Percentiles rank a stretch among this genome's conserved stretches.
phyloP scores from a whole-genome alignment of 176 grass and related monocot species.

The Oryza glumipatula region DNA sequence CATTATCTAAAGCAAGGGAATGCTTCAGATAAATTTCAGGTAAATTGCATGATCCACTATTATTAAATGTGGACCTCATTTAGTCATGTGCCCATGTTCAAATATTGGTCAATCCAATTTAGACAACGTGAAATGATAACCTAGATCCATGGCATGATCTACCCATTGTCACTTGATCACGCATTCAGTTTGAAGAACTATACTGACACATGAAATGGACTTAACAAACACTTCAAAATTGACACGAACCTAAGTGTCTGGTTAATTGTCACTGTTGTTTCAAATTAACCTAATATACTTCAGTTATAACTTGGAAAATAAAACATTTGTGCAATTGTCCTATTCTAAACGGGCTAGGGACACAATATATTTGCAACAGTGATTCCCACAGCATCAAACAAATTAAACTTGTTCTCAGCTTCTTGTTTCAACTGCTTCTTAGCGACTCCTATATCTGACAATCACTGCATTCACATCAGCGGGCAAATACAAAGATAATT shows the following conservation, averaged over 20 bases:
- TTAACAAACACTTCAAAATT: background rate
- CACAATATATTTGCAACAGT: no score
- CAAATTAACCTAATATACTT: background rate
- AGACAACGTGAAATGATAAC: no score
- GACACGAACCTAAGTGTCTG: background rate
- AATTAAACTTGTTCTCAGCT: slow-evolving; percentile 38
- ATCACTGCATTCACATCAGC: slow-evolving; percentile 22
- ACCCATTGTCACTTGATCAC: background rate
- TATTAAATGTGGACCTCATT: no score
- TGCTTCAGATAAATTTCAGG: no score
- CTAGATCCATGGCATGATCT: background rate
- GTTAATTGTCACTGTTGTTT: background rate
- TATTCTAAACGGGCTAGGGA: no score
- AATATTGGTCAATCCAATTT: no score
- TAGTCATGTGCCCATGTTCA: no score
- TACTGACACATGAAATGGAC: background rate
- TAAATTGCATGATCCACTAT: no score
- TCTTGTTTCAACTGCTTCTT: slow-evolving; percentile 77
- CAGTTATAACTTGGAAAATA: no score
- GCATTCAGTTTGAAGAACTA: background rate
- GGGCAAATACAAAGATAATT: background rate
- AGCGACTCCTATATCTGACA: slow-evolving; percentile 64
- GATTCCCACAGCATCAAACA: no score
- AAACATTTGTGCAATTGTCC: no score
- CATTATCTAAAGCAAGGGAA: no score